Evolutionary conservation across 2,329 filamentous ascomycete species (phyloP), one percentile per base, ranked within the genome.

Genomic region (Penicillium verrucosum): DNA sequence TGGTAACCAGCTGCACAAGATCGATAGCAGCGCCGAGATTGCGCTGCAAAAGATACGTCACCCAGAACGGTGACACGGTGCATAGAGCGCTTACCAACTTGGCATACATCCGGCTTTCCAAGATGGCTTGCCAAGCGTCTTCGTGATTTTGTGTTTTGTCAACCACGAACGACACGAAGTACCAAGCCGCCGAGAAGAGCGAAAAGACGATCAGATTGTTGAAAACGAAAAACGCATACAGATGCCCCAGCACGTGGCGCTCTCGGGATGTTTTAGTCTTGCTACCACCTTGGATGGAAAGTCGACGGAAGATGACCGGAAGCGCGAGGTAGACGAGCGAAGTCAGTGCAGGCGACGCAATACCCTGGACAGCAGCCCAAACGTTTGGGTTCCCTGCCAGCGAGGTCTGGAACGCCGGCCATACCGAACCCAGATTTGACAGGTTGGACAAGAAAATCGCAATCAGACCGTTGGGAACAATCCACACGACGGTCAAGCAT

Each of bases 121-220:
- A 67, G 48, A 96, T 85, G 1, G 89, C 86, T 21, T 87, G 74
- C 86, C 89, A 90, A 11, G 85, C 83, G 64, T 87, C 80, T 18
- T 81, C 76, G 38, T 85, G 82, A 0, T 81, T 74, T 4, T 80
- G 73, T 0, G 84, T 84, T 43, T 81, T 76, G 3, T 83, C 70
- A 44, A 92, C 77, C 37, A 96, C 85, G 5, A 79, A 79, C 0
- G 85, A 77, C 9, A 92, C 79, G 66, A 92, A 92, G 1, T 80
- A 79, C 85, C 90, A 97, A 16, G 92, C 76, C 1, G 90, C 86
- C 43, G 89, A 90, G 74, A 97, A 97, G 14, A 96, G 80, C 11
- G 92, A 97, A 75, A 97, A 97, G 56, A 97, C 87, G 63, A 99
- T 80, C 54, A 99, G 76, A 70, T 97, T 97, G 82, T 99, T 99